Evolutionary conservation across 2,329 filamentous ascomycete species (phyloP), one percentile per base, ranked within the genome.

Genomic region (Coleophoma cylindrospora): DNA sequence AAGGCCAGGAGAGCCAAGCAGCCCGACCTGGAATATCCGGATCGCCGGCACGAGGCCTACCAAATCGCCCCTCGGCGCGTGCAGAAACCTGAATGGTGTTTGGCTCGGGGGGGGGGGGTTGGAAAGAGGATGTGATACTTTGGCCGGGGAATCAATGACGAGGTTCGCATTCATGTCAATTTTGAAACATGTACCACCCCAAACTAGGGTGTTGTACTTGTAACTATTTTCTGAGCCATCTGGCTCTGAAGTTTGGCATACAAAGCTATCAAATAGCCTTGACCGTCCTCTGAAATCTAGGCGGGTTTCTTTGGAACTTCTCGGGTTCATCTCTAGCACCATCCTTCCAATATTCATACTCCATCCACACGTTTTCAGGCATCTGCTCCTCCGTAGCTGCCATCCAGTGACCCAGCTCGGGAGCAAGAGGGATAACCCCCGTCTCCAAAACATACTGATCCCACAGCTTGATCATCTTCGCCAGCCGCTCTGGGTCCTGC

Each of bases 311-410:
- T 13, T 32, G 50, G 37, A 55, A 57, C 37, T 53, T 50, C 17
- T 55, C 53, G 3, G 54, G 53, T 10, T 52, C 47, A 7, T 58
- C 53, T 32, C 50, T 54, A 9, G 75, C 75, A 0, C 76, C 76
- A 3, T 72, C 68, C 52, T 77, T 76, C 80, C 80, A 84, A 55
- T 83, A 84, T 64, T 83, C 79, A 62, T 81, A 83, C 66, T 84
- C 80, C 66, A 84, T 83, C 80, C 79, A 83, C 7, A 75, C 78
- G 59, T 83, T 80, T 63, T 84, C 79, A 0, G 76, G 76, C 80
- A 84, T 84, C 70, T 84, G 80, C 52, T 76, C 79, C 64, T 84
- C 80, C 57, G 77, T 81, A 0, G 79, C 80, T 50, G 77, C 77
- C 47, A 84, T 68, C 68, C 76, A 84, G 3, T 74, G 67, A 0